These are phyloP conservation scores for Stephania cephalantha DNA, from an alignment of 164 flowering plant genomes.

Conservation along the genomic window DNA sequence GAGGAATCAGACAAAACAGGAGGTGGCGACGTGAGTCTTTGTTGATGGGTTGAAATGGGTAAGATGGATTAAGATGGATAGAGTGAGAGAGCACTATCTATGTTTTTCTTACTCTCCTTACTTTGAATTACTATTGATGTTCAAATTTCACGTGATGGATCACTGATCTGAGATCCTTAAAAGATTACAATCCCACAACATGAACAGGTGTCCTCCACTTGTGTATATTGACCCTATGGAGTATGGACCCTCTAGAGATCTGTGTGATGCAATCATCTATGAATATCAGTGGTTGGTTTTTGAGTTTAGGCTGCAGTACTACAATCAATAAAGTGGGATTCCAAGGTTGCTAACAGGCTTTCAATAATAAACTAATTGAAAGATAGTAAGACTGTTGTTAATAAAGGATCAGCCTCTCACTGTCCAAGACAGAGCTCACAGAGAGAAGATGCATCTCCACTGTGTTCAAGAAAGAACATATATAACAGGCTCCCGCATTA, in stretches of 20 bases:
- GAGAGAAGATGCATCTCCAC: constrained; percentile 31
- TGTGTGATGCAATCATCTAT: background rate
- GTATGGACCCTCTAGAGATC: background rate
- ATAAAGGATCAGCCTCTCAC: constrained; percentile 14
- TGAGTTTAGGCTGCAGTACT: background rate
- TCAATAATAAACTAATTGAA: background rate
- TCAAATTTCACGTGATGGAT: constrained; percentile 8
- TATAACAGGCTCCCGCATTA: constrained; percentile 9
- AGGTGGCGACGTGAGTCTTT: constrained; percentile 33
- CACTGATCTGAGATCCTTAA: background rate
- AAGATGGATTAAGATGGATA: constrained; percentile 11
- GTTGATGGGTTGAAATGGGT: constrained; percentile 20
- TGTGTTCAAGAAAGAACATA: constrained; percentile 28
- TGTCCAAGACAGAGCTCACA: constrained; percentile 19
- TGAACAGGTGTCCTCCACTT: background rate
- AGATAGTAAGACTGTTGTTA: background rate
- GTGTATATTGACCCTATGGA: background rate
- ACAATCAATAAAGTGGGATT: background rate
- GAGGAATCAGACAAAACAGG: constrained; percentile 37
- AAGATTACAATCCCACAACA: background rate
- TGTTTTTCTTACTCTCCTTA: background rate
- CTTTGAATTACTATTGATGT: background rate
- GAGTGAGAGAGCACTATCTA: constrained; percentile 1
- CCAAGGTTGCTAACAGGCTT: background rate
- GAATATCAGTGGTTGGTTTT: background rate